Evolutionary conservation across 1,139 yeast genomes (phyloP).

Genomic region (Protomyces lactucae-debilis): DNA sequence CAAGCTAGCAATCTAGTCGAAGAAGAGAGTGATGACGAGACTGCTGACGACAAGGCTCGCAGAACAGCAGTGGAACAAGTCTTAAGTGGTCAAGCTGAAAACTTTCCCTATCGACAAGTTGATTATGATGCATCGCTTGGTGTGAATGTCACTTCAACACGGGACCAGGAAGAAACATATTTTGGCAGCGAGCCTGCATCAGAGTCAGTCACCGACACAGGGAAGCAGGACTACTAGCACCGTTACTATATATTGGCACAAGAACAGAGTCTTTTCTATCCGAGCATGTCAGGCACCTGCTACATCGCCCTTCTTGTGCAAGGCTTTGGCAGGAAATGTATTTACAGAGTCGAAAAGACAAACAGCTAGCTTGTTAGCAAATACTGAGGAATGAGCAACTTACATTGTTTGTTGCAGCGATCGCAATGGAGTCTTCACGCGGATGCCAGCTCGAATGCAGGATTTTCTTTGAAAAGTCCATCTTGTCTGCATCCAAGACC

Average conservation of each 20-base stretch:
- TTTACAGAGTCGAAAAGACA: conserved; percentile 42
- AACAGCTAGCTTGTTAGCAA: conserved; percentile 35
- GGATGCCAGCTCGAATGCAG: conserved; percentile 99
- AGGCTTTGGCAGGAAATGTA: no score
- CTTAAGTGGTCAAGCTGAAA: neutral
- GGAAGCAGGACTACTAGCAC: neutral
- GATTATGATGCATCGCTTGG: conserved; percentile 1
- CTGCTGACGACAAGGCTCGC: neutral
- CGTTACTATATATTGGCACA: neutral
- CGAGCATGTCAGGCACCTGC: conserved; percentile 1
- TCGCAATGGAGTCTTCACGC: conserved; percentile 89
- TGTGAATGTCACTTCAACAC: neutral
- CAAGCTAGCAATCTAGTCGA: neutral
- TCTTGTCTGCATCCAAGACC: conserved; percentile 57
- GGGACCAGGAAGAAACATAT: conserved; percentile 8
- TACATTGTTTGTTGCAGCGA: conserved; percentile 95
- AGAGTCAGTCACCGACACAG: neutral
- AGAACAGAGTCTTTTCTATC: neutral
- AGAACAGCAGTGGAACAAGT: neutral
- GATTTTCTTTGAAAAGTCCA: conserved; percentile 91
- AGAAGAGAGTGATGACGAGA: neutral
- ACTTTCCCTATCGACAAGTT: neutral
- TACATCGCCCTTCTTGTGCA: neutral
- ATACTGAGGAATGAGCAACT: conserved; percentile 42
- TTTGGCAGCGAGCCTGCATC: conserved; percentile 3